Percentiles rank a stretch among this genome's conserved stretches.
phyloP scores from a whole-genome alignment of 768 basidiomycete genomes.

The Russula abietina region DNA sequence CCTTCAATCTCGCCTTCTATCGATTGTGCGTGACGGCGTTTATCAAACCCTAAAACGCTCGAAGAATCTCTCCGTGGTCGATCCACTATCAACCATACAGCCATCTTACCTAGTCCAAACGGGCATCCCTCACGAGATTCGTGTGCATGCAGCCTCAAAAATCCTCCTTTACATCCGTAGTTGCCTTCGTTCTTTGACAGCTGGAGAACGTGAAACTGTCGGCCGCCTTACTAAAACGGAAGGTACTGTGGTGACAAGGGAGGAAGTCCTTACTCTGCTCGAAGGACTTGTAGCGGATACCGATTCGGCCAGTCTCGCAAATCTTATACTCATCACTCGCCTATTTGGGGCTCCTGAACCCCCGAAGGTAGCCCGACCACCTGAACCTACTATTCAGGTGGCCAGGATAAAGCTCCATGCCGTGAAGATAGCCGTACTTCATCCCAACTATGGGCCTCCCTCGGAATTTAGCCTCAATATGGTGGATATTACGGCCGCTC shows the following conservation, averaged over 20 bases:
- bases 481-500: constrained; percentile 4
- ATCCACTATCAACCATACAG: constrained; percentile 77
- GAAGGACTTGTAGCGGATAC: constrained; percentile 16
- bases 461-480: constrained; percentile 10
- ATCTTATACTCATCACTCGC: constrained; percentile 23
- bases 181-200: constrained; percentile 44
- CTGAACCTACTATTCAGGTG: not conserved
- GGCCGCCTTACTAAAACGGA: constrained; percentile 17
- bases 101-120: constrained; percentile 78
- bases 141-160: constrained; percentile 65
- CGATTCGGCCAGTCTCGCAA: constrained; percentile 13
- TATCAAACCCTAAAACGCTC: constrained; percentile 47
- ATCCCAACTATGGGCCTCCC: constrained; percentile 16
- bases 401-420: constrained; percentile 4
- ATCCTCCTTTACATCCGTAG: constrained; percentile 75
- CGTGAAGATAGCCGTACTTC: constrained; percentile 13
- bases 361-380: not conserved
- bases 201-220: constrained; percentile 29
- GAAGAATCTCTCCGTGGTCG: constrained; percentile 47
- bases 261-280: constrained; percentile 20
- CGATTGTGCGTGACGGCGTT: constrained; percentile 28
- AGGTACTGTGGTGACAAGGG: constrained; percentile 22
- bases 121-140: constrained; percentile 60
- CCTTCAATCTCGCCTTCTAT: not conserved
- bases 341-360: constrained; percentile 14